Evolutionary conservation across 2,329 filamentous ascomycete genomes (phyloP).

Genomic region (Trichoderma sp.): DNA sequence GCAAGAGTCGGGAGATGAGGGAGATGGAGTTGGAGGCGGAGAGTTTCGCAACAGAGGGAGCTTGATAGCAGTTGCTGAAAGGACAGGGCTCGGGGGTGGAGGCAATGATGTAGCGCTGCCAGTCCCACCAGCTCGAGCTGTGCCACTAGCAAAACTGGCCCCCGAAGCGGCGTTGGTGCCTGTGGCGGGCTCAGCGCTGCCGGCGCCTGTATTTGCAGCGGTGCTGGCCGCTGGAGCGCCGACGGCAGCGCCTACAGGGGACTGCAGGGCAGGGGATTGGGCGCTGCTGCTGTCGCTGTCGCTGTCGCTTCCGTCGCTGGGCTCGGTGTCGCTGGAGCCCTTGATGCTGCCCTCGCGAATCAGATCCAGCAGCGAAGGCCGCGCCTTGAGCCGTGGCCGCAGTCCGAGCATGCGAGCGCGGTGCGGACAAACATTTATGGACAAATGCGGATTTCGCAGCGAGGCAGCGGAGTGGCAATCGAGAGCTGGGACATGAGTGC

Average conservation of each 20-base stretch:
- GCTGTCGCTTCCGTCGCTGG: constrained; percentile 5
- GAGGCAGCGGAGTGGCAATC: not conserved
- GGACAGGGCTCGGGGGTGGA: constrained; percentile 26
- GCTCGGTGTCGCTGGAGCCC: constrained; percentile 20
- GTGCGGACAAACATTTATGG: not conserved
- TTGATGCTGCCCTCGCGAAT: constrained; percentile 38
- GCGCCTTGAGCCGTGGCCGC: constrained; percentile 47
- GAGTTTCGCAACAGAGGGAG: constrained; percentile 40
- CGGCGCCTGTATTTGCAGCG: not conserved
- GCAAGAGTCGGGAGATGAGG: constrained; percentile 32
- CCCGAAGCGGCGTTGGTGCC: not conserved
- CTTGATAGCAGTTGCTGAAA: constrained; percentile 30
- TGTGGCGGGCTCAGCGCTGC: not conserved
- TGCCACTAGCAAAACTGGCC: constrained; percentile 2
- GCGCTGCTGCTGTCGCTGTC: constrained; percentile 3
- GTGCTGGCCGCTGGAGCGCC: not conserved
- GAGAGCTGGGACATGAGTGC: not conserved
- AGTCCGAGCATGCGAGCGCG: constrained; percentile 49
- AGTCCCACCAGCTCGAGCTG: not conserved
- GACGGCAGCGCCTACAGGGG: not conserved
- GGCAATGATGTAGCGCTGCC: constrained; percentile 34
- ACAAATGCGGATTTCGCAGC: not conserved
- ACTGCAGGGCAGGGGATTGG: not conserved
- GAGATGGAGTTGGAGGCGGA: constrained; percentile 37
- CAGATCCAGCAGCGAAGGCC: constrained; percentile 53